Evolutionary conservation across 768 basidiomycete species (phyloP), one percentile per base, ranked within the genome.

Genomic region (Suillus variegatus): DNA sequence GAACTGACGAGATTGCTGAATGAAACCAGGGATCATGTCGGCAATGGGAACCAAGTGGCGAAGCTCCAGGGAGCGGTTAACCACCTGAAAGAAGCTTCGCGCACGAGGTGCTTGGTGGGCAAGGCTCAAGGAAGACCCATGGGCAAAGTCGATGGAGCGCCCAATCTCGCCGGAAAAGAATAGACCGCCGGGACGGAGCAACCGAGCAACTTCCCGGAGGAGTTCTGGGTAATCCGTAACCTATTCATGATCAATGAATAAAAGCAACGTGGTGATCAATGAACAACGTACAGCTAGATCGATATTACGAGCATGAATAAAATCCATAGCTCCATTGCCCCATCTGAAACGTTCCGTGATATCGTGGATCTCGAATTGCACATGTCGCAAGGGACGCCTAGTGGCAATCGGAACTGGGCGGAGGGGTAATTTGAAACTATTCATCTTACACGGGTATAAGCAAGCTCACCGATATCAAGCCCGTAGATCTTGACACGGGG

Each of bases 131-230:
- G 71, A 68, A 70, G 70, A 74, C 58, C 65, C 65, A 9, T 81
- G 79, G 47, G 77, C 79, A 71, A 86, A 79, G 6, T 72, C 64
- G 0, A 85, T 80, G 43, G 72, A 77, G 32, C 81, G 78, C 43
- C 77, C 79, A 82, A 88, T 86, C 76, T 93, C 91, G 49, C 82
- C 82, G 2, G 87, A 87, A 9, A 90, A 67, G 72, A 92, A 89
- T 16, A 93, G 75, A 1, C 92, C 92, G n/a, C 88, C 88, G 6
- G 86, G 85, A 54, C 86, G 85, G 14, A 94, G 78, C 54, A 93
- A 79, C 46, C 93, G 86, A 7, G 80, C 81, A 18, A 83, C 82
- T 73, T 94, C 90, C 25, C 74, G 71, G 40, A 92, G 70, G 65
- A 92, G 74, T 32, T 68, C 71, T 20, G 75, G 76, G 70, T 88